phyloP scores from a whole-genome alignment of 176 grass and related monocot species.

The Ensete glaucum region DNA sequence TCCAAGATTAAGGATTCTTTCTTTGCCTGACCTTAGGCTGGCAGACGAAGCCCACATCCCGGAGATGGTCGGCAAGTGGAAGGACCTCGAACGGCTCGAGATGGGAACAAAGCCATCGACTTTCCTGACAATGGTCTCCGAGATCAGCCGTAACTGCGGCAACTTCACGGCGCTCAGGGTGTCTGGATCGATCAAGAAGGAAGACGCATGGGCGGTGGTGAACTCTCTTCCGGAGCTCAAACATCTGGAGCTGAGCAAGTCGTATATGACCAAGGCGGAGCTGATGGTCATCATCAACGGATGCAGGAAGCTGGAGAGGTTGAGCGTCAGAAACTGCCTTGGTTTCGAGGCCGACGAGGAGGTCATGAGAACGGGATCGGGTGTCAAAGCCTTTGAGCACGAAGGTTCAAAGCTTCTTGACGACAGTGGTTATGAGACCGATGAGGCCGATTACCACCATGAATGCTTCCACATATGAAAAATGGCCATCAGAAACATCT shows the following conservation, averaged over 20 bases:
- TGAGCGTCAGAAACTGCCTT: slow-evolving; percentile 49
- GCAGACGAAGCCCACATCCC: slow-evolving; percentile 41
- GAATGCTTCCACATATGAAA: too few species aligned
- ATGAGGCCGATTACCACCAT: slow-evolving; percentile 1
- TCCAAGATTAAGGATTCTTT: slow-evolving; percentile 27
- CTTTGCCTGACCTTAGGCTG: slow-evolving; percentile 25
- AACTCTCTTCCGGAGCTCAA: slow-evolving; percentile 17
- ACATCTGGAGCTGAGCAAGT: slow-evolving; percentile 39
- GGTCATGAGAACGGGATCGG: slow-evolving; percentile 21
- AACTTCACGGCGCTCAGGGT: slow-evolving; percentile 27
- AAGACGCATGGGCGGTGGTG: slow-evolving; percentile 40
- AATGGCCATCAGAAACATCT: too few species aligned
- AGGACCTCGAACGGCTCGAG: slow-evolving; percentile 42
- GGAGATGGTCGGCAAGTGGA: slow-evolving; percentile 46
- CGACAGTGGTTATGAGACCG: slow-evolving; percentile 18
- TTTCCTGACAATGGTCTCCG: slow-evolving; percentile 29
- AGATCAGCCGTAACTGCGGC: slow-evolving; percentile 30
- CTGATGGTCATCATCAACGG: slow-evolving; percentile 35
- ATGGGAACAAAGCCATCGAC: slow-evolving; percentile 49
- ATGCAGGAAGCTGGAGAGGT: slow-evolving; percentile 28
- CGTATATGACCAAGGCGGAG: slow-evolving; percentile 38
- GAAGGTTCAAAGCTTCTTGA: slow-evolving; percentile 45
- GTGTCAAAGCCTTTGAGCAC: slow-evolving; percentile 33
- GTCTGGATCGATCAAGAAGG: slow-evolving; percentile 43
- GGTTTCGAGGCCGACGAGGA: slow-evolving; percentile 45